A percentile compares a stretch with the other conserved stretches of the same genome.
Conservation (phyloP, 805 yeast genomes). For the Sugiyamaella boreocaroliniensis region DNA sequence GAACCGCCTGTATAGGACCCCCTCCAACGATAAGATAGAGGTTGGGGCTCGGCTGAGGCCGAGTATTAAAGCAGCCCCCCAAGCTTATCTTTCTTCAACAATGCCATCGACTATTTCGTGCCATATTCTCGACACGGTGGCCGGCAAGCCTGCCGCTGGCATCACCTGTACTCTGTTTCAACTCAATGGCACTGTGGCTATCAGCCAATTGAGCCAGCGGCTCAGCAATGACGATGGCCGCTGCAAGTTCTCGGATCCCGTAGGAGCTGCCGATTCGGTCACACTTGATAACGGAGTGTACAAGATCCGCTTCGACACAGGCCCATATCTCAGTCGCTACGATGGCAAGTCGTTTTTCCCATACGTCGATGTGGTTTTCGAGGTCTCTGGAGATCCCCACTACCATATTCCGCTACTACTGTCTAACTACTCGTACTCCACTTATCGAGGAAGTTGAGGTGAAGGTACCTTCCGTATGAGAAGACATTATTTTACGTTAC, state of each 20-base stretch:
- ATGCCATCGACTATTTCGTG: slow-evolving; percentile 51
- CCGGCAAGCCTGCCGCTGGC: slow-evolving; percentile 74
- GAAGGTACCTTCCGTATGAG: too few relatives aligned
- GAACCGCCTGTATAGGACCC: too few relatives aligned
- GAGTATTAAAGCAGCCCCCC: not conserved
- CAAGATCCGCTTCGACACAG: slow-evolving; percentile 71
- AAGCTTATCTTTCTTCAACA: not conserved
- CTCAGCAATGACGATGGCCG: slow-evolving; percentile 77
- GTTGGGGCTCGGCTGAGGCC: not conserved
- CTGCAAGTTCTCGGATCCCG: slow-evolving; percentile 44
- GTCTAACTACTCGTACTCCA: slow-evolving; percentile 81
- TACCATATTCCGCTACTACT: slow-evolving; percentile 84
- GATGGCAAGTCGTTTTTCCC: slow-evolving; percentile 68
- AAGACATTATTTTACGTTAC: too few relatives aligned
- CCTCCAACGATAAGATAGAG: not conserved
- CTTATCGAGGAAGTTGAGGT: slow-evolving; percentile 75
- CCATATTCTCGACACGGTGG: slow-evolving; percentile 78
- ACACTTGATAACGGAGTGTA: slow-evolving; percentile 51
- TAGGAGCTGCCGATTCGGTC: slow-evolving; percentile 25
- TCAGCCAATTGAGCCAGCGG: slow-evolving; percentile 8
- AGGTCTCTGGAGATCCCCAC: slow-evolving; percentile 64
- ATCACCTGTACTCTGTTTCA: slow-evolving; percentile 51
- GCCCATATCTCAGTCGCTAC: slow-evolving; percentile 46
- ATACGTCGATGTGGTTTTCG: slow-evolving; percentile 72
- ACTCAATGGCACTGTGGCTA: slow-evolving; percentile 51